These are phyloP conservation scores for Verticillium zaregamsianum DNA, from an alignment of 2,329 filamentous ascomycete genomes.

Conservation along the genomic window DNA sequence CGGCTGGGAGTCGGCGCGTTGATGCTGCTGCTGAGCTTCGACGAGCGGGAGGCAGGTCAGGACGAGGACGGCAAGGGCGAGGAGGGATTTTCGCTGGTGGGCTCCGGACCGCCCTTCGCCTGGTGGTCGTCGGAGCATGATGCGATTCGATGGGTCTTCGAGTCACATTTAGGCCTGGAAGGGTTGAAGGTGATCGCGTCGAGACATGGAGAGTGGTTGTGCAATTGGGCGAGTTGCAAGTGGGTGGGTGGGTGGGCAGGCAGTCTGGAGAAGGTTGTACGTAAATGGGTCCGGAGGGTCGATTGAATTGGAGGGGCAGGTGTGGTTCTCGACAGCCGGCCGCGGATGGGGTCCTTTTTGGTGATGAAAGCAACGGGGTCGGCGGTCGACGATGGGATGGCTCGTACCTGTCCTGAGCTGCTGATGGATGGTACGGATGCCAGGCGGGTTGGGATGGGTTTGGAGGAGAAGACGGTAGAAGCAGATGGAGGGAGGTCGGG, in stretches of 20 bases:
- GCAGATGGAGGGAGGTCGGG: neutral
- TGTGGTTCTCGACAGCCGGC: neutral
- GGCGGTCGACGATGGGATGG: neutral
- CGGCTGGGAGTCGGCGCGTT: slow-evolving; percentile 12
- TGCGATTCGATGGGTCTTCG: slow-evolving; percentile 18
- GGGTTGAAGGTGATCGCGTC: slow-evolving; percentile 2
- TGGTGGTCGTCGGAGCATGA: slow-evolving; percentile 62
- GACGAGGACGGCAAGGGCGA: slow-evolving; percentile 55
- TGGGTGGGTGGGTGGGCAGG: neutral
- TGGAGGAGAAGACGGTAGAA: neutral
- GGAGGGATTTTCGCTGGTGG: slow-evolving; percentile 40
- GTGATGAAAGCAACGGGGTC: neutral
- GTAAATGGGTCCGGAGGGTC: neutral
- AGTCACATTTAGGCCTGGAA: slow-evolving; percentile 4
- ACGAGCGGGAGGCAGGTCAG: slow-evolving; percentile 51
- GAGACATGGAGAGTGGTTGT: slow-evolving; percentile 12
- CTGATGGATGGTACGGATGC: neutral
- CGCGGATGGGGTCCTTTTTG: neutral
- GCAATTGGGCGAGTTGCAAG: neutral
- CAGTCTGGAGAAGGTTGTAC: neutral
- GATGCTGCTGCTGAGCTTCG: slow-evolving; percentile 58
- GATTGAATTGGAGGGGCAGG: neutral
- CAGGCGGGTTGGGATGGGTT: neutral
- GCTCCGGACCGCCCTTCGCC: slow-evolving; percentile 49
- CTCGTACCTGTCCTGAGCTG: neutral